phyloP scores from a whole-genome alignment of 495 filamentous ascomycete genomes.

The Entonaema liquescens region DNA sequence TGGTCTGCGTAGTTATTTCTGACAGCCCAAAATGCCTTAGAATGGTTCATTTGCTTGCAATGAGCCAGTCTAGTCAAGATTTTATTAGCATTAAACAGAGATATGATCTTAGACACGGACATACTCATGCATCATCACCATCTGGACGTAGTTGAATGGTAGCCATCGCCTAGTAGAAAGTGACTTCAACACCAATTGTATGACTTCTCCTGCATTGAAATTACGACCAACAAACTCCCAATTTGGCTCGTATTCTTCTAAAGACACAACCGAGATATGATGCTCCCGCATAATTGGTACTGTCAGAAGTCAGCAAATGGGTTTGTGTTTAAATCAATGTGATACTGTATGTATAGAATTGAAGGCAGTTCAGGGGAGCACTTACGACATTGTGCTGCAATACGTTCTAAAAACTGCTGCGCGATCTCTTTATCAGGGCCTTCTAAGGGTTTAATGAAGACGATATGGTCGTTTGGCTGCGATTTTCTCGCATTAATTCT shows the following conservation, averaged over 20 bases:
- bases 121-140: constrained; percentile 84
- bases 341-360: neutral
- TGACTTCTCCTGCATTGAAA: constrained; percentile 84
- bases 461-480: constrained; percentile 73
- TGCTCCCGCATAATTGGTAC: constrained; percentile 76
- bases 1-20: constrained; percentile 71
- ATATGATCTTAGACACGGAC: neutral
- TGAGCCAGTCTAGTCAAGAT: constrained; percentile 69
- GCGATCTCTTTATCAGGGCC: constrained; percentile 66
- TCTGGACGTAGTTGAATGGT: constrained; percentile 77
- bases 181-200: constrained; percentile 78
- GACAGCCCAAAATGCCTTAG: constrained; percentile 74
- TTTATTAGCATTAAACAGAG: neutral
- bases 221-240: constrained; percentile 79
- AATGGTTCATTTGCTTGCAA: constrained; percentile 86
- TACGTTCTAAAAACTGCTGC: constrained; percentile 75
- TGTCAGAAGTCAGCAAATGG: constrained; percentile 30
- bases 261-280: constrained; percentile 71
- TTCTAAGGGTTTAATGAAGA: constrained; percentile 78
- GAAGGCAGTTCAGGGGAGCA: neutral
- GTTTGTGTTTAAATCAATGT: neutral
- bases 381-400: constrained; percentile 76
- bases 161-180: constrained; percentile 71
- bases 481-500: constrained; percentile 71
- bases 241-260: constrained; percentile 81